Base-by-base conservation (phyloP, 2,329 filamentous ascomycete genomes). In the Dothideomycetes sp. region DNA sequence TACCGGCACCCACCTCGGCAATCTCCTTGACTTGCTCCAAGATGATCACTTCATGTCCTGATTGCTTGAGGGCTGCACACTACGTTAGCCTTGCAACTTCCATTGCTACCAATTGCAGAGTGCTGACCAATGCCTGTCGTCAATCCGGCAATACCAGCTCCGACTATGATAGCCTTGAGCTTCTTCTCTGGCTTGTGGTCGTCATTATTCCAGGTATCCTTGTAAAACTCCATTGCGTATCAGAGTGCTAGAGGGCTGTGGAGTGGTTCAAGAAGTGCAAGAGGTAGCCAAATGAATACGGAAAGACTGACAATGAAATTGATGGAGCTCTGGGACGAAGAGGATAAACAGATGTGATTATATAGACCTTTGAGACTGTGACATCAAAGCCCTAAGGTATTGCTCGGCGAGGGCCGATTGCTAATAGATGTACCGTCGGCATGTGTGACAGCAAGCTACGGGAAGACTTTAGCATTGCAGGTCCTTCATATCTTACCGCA, bases 71-170 rank as follows among this genome's bases (percentile, higher is more conserved):
- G 3, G 60, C 55, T 37, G 10, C 5, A 31, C 5, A 24, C 11
- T 14, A 11, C 5, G 30, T 10, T n/a, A 8, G 7, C 30, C 8
- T 11, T 32, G 30, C n/a, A n/a, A n/a, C n/a, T n/a, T n/a, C n/a
- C n/a, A n/a, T n/a, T n/a, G n/a, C n/a, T 32, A 11, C 16, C n/a
- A 14, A 14, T 8, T 29, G 7, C 12, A 12, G 24, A 29, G 7
- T 29, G 24, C 24, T 8, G 8, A 37, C 34, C 34, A 42, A 70
- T 66, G n/a, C 62, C 64, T 14, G 66, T 62, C 11, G 60, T 66
- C 4, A 75, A 57, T 3, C 72, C 72, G 17, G 69, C 68, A 14
- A 75, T 60, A 4, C 72, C 72, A 14, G 70, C 72, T 10, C 72
- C 72, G n/a, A 73, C 64, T 14, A 75, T 58, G 18, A 73, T 60